Evolutionary conservation across 1,284 basidiomycete genomes (phyloP), one percentile per base, ranked within the genome.

Genomic region (Malassezia nana): DNA sequence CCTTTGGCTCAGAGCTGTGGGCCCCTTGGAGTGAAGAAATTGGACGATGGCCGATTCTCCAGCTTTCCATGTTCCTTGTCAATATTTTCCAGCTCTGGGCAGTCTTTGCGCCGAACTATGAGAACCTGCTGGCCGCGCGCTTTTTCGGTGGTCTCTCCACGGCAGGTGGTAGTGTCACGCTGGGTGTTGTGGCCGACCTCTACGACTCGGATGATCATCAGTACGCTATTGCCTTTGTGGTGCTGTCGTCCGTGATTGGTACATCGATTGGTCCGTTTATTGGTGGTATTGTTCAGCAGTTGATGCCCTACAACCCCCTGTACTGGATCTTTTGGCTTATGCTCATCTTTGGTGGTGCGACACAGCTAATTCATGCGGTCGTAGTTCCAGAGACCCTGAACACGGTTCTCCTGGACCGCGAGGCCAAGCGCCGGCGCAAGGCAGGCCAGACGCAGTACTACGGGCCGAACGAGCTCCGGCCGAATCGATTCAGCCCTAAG

Each of bases 321-420:
- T 25, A 46, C 10, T 76, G 75, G 74, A 69, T 70, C 50, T 74
- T 75, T 58, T 77, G 76, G 76, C 49, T 68, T 4, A 76, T 77
- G 61, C 65, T 77, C 32, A 75, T 76, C 57, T 74, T 76, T 41
- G 76, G 76, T 16, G 73, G 62, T 18, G 64, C 58, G 26, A 74
- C 76, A 4, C 76, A 77, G 58, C 29, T 73, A 22, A 50, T 73
- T 7, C 77, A 78, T 59, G 66, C 76, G 52, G 47, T 76, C 55
- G 30, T 75, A 22, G 76, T 77, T 6, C 76, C 76, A 39, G 77
- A 78, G 54, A 75, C 76, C 1, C 69, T 76, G 26, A 58, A 72
- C 5, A 73, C 75, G 0, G 65, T 77, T 33, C 49, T 77, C 9
- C 66, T 78, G 15, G 75, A 77, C 49, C 61, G 73, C 29, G 72